phyloP scores from a whole-genome alignment of 352 stramenopile genomes.

The Pythium dissotocum region DNA sequence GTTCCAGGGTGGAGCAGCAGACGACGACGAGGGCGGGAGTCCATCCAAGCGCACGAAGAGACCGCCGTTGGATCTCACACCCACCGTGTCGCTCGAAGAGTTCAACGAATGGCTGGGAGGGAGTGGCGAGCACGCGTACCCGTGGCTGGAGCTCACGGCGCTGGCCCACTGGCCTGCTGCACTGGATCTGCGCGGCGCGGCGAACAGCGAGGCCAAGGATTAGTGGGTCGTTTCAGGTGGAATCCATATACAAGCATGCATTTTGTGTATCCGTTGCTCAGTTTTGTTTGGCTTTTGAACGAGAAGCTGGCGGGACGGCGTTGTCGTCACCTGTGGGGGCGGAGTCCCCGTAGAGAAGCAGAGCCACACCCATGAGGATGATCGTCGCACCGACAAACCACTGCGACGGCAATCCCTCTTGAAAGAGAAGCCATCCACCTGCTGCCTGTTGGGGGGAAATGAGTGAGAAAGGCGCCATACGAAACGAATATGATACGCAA shows the following conservation, averaged over 20 bases:
- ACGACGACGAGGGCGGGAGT: slow-evolving; percentile 30
- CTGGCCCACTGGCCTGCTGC: slow-evolving; percentile 76
- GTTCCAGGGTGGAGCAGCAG: slow-evolving; percentile 30
- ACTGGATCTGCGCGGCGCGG: slow-evolving; percentile 60
- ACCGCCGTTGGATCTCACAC: slow-evolving; percentile 35
- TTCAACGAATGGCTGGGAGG: slow-evolving; percentile 84
- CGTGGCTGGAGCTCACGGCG: slow-evolving; percentile 81
- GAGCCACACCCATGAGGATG: slow-evolving; percentile 69
- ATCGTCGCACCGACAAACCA: slow-evolving; percentile 78
- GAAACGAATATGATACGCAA: not conserved
- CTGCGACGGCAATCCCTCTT: slow-evolving; percentile 62
- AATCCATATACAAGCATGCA: slow-evolving; percentile 14
- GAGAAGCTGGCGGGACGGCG: not conserved
- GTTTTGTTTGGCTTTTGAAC: slow-evolving; percentile 36
- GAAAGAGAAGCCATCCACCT: slow-evolving; percentile 59
- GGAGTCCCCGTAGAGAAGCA: slow-evolving; percentile 67
- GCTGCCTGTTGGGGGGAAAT: slow-evolving; percentile 29
- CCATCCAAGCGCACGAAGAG: slow-evolving; percentile 11
- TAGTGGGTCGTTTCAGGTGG: not conserved
- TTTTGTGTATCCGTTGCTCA: slow-evolving; percentile 17
- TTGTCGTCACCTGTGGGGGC: not conserved
- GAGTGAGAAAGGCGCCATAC: not conserved
- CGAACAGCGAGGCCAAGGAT: not conserved
- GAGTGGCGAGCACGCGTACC: slow-evolving; percentile 55
- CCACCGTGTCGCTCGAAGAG: slow-evolving; percentile 51